Base-by-base conservation (phyloP, 352 stramenopile species). In the Phytophthora kernoviae region DNA sequence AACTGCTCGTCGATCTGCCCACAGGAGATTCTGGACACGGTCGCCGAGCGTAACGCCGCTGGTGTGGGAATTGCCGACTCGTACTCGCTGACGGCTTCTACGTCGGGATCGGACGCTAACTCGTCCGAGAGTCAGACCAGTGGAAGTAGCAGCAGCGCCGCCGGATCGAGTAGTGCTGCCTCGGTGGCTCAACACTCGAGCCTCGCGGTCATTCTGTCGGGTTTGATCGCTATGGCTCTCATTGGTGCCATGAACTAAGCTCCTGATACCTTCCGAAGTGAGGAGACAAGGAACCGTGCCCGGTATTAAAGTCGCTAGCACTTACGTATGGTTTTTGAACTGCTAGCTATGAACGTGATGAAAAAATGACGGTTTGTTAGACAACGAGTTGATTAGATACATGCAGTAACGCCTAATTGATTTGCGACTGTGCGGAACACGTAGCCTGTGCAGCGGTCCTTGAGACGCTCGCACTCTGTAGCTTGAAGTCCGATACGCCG, bases 1-100 rank as follows among this genome's bases (percentile, higher is more conserved):
- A 81, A 93, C 70, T 93, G 84, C 66, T 77, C 75, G 61, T 68
- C 72, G 53, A 90, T 93, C 47, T 93, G 84, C 42, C 81, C 84
- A 0, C 57, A 75, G 47, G 79, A 87, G 58, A 79, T 89, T 24
- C 44, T 88, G n/a, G 75, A 87, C 50, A 85, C 75, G 47, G 70
- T 90, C 24, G 72, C 65, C 2, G 71, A 85, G 57, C 74, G 75
- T 24, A 90, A 90, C 65, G 59, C 68, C 12, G 62, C 70, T 0
- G 76, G 76, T 14, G 74, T 84, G 0, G 81, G 76, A 24, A 90
- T 90, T 30, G 78, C 81, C 17, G 81, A 87, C 45, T 80, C 77
- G 40, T 54, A 87, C 37, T 64, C 59, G 52, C 17, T 63, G 18
- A 76, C 62, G 37, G 45, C 36, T 4, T 77, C 66, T 18, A 40